These are phyloP conservation scores for Kuraishia capsulata DNA, from an alignment of 805 yeast genomes.

Conservation along the genomic window DNA sequence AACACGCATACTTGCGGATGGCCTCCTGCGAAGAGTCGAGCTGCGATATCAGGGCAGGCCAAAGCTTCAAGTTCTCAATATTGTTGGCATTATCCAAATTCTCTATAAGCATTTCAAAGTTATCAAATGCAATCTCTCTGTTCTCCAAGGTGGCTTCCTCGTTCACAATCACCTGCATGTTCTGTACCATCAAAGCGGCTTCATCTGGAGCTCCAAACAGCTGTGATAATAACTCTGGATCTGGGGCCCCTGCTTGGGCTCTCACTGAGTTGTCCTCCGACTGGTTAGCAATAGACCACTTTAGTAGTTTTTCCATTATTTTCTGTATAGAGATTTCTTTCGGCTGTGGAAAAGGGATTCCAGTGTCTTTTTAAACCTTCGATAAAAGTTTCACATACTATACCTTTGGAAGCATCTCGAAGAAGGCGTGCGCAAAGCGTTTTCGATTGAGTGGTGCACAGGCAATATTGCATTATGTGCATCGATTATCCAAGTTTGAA, in stretches of 20 bases:
- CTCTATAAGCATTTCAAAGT: conserved; percentile 89
- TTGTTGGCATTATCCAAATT: conserved; percentile 93
- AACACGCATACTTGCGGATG: conserved; percentile 52
- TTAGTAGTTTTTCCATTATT: conserved; percentile 78
- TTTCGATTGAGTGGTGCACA: too few relatives aligned
- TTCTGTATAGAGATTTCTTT: background rate
- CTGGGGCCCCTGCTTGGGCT: conserved; percentile 57
- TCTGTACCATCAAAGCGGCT: conserved; percentile 76
- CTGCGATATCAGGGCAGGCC: conserved; percentile 61
- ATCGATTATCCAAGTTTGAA: too few relatives aligned
- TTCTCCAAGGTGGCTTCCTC: conserved; percentile 53
- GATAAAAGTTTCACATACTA: too few relatives aligned
- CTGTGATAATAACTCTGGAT: conserved; percentile 71
- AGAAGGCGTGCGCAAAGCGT: too few relatives aligned
- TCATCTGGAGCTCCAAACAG: conserved; percentile 83
- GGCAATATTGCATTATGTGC: too few relatives aligned
- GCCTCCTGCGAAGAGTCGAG: conserved; percentile 33
- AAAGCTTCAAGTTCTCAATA: conserved; percentile 70
- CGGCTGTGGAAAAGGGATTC: background rate
- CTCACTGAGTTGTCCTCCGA: conserved; percentile 64
- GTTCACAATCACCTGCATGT: conserved; percentile 49
- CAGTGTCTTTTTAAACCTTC: background rate
- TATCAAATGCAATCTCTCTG: conserved; percentile 73
- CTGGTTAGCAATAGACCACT: conserved; percentile 85
- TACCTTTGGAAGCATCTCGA: background rate